Base-by-base conservation (phyloP, 805 yeast genomes). In the Candida oleophila region DNA sequence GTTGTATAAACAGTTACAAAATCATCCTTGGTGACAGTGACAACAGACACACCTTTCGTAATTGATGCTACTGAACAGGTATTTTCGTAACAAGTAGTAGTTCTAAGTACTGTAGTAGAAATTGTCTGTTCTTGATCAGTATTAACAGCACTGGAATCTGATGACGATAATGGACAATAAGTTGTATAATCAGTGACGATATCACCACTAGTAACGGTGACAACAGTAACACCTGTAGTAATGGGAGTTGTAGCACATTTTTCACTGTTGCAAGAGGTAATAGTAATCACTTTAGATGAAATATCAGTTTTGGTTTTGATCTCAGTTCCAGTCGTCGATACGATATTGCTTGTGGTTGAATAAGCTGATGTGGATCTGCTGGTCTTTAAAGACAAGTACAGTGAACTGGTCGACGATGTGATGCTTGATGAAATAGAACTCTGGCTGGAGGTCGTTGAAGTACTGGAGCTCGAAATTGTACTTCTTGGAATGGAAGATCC, bases 201-300 rank as follows among this genome's bases (percentile, higher is more conserved):
- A 16, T 43, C 44, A 18, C 25, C 35, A 22, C 43, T 19, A 21
- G 52, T 58, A 18, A 47, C 37, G 32, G 62, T 56, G 22, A 60
- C 49, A 21, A 58, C 48, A 19, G 65, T 56, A 7, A 61, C 43
- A 42, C 74, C 74, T 45, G 71, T 61, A 43, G 75, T 68, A 35
- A 59, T 56, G n/a, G 68, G 54, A 40, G 50, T 57, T 20, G 43
- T 39, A 4, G 53, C 32, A 54, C 76, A 71, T 46, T 54, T 61
- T 55, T 68, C 39, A 44, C 62, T 62, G 3, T 57, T 46, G 51
- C 76, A 71, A n/a, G 73, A 65, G 30, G 76, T 68, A 44, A 65
- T 54, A n/a, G 71, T 66, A 9, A 68, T 42, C n/a, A 62, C 61
- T 15, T 68, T 62, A 28, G 67, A 58, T 1, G 55, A 47, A 22